A percentile compares a stretch with the other conserved stretches of the same genome.
These are phyloP conservation scores for Xylariaceae sp. DNA, from an alignment of 2,329 filamentous ascomycete species.

Conservation along the genomic window DNA sequence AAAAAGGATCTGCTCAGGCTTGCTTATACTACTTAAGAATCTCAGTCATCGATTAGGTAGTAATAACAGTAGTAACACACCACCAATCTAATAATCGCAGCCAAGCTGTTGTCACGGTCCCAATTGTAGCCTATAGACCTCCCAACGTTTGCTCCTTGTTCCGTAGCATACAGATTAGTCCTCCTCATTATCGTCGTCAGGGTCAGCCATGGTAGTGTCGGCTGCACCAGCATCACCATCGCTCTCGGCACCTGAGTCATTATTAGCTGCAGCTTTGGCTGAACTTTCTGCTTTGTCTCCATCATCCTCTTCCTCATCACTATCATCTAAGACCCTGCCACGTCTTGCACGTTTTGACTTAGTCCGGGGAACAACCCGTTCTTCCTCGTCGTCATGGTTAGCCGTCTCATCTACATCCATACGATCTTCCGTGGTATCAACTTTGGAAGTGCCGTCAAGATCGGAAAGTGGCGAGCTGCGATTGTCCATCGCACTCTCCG, in stretches of 20 bases:
- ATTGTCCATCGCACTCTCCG: conserved; percentile 38
- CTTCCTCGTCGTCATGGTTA: conserved; percentile 44
- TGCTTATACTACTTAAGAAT: background rate
- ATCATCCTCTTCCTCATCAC: conserved; percentile 51
- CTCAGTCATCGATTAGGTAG: background rate
- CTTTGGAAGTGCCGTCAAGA: conserved; percentile 29
- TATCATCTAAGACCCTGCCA: conserved; percentile 48
- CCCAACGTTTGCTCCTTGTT: background rate
- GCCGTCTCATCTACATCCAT: conserved; percentile 49
- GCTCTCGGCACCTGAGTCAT: conserved; percentile 19
- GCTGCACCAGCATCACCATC: conserved; percentile 20
- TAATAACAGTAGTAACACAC: background rate
- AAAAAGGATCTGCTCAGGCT: background rate
- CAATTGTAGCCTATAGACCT: background rate
- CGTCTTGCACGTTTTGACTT: conserved; percentile 41
- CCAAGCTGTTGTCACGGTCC: conserved; percentile 1
- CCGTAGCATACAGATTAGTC: conserved; percentile 23
- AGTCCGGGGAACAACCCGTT: conserved; percentile 39
- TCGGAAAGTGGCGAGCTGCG: conserved; percentile 27
- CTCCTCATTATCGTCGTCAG: conserved; percentile 33
- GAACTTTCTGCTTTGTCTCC: conserved; percentile 30
- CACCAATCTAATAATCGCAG: background rate
- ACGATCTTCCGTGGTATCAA: conserved; percentile 34
- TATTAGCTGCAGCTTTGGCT: conserved; percentile 15
- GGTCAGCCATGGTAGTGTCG: conserved; percentile 33